A percentile compares a stretch with the other conserved stretches of the same genome.
phyloP scores from a whole-genome alignment of 306 rosid genomes.

The Senna tora region DNA sequence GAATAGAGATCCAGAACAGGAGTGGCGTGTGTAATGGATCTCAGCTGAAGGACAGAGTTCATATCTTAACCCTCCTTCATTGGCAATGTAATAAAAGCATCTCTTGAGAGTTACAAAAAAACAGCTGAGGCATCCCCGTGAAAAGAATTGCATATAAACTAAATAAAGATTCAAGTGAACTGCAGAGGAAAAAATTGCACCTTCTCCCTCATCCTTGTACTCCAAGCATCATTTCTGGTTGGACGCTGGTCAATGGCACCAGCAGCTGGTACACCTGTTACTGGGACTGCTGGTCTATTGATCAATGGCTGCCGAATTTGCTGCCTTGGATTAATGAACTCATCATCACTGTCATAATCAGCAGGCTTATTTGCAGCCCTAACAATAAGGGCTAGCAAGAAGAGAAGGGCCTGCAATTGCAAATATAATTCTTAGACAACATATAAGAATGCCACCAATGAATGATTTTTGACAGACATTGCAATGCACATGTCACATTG shows the following conservation, averaged over 20 bases:
- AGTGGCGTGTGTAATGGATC: slow-evolving; percentile 6
- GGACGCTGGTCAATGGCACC: slow-evolving; percentile 76
- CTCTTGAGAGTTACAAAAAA: background rate
- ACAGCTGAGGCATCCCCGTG: background rate
- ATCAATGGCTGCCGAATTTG: slow-evolving; percentile 84
- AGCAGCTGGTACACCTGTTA: slow-evolving; percentile 80
- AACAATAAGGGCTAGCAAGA: slow-evolving; percentile 82
- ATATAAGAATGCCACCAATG: background rate
- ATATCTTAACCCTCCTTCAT: background rate
- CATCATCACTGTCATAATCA: slow-evolving; percentile 95
- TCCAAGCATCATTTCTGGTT: slow-evolving; percentile 95
- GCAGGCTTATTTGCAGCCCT: slow-evolving; percentile 79
- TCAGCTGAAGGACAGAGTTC: slow-evolving; percentile 15
- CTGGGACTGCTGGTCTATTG: slow-evolving; percentile 67
- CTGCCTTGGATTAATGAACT: slow-evolving; percentile 72
- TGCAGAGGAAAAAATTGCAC: slow-evolving; percentile 45
- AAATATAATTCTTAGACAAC: background rate
- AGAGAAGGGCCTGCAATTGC: slow-evolving; percentile 79
- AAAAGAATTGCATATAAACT: background rate
- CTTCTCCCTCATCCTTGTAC: slow-evolving; percentile 98
- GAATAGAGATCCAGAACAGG: slow-evolving; percentile 14
- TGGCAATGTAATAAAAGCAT: background rate
- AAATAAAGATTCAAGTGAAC: background rate
- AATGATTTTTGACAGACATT: slow-evolving; percentile 1
- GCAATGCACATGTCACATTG: slow-evolving; percentile 31